Evolutionary conservation across 83 land plant species (phyloP), one percentile per base, ranked within the genome.

Genomic region (Picea mariana): DNA sequence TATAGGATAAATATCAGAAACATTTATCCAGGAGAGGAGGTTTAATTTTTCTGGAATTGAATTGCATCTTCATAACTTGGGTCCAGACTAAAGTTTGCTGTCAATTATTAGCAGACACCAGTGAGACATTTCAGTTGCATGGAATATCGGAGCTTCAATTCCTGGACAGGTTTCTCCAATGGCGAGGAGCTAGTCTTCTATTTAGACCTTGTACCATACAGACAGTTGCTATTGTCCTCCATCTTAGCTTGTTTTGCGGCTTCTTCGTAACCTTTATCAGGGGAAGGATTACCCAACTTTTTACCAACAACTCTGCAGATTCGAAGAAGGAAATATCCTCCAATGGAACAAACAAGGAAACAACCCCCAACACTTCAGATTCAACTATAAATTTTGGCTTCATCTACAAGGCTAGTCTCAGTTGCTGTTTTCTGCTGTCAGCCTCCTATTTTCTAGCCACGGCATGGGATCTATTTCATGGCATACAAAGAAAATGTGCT

Each of bases 181-280:
- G 38, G 64, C 21, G 2, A 26, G 21, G 17, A 27, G 16, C 79
- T 31, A 77, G 63, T 58, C 63, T 55, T 9, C 18, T 77, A 27
- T 17, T 18, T 77, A 17, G 79, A 16, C 75, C 77, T 52, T 92
- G 92, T 55, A 62, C 75, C 6, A 78, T 86, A 89, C 76, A 88
- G 82, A 44, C 84, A 26, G 31, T 65, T 13, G 78, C 79, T 68
- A 60, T 88, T 21, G 52, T 84, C 62, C 75, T 85, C 67, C 90
- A 90, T 47, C 85, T 90, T 34, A 78, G 85, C 3, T 90, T 92
- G 83, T 75, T 87, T 47, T 85, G 85, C 13, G 80, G 81, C 72
- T 75, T 87, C 42, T 18, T 82, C 21, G 12, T 82, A n/a, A 85
- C 86, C 31, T 77, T 88, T 38, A 58, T 85, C 6, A 77, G 26